Base-by-base conservation (phyloP, 164 flowering plant species). In the Umbellularia californica region DNA sequence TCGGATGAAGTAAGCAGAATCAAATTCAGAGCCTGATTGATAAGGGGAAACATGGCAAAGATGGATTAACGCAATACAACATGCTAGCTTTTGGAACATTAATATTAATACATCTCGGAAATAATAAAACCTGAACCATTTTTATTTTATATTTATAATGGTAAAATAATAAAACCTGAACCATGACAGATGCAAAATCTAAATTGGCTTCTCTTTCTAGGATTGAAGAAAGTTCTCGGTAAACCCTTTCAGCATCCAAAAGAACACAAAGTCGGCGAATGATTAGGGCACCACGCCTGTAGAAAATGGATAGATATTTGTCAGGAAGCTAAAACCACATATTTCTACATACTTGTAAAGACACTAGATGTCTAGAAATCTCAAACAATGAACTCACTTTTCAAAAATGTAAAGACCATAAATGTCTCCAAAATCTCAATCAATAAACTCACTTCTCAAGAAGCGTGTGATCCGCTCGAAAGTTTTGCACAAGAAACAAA, bases 271-370 rank as follows among this genome's bases (percentile, higher is more conserved):
- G 91, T 51, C 91, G 85, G 33, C 97, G 95, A 68, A 95, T 85
- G 68, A 95, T 93, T 85, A 95, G 79, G 77, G 98, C 97, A 82
- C 99, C 99, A 58, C 99, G 93, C 84, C 99, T 95, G 81, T 60
- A 76, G 33, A 65, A 74, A 55, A 74, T 58, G 66, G 65, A 58
- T 51, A 72, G 14, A 65, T 33, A 20, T 55, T 10, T 47, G 67
- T 64, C 11, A 22, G 28, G 11, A 35, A n/a, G 67, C 20, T 55
- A 19, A 4, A 55, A 55, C 60, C 20, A 55, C 17, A 14, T 55
- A 19, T 55, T 19, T 19, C 20, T 14, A 19, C 60, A 1, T 14
- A 55, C 60, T 55, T 24, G 47, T 35, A 35, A 35, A 35, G 47
- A 35, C 47, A 30, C 0, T 30, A 30, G 3, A 30, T 30, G 33